Conservation (phyloP, 2,329 filamentous ascomycete genomes). For the Aspergillus floridensis region DNA sequence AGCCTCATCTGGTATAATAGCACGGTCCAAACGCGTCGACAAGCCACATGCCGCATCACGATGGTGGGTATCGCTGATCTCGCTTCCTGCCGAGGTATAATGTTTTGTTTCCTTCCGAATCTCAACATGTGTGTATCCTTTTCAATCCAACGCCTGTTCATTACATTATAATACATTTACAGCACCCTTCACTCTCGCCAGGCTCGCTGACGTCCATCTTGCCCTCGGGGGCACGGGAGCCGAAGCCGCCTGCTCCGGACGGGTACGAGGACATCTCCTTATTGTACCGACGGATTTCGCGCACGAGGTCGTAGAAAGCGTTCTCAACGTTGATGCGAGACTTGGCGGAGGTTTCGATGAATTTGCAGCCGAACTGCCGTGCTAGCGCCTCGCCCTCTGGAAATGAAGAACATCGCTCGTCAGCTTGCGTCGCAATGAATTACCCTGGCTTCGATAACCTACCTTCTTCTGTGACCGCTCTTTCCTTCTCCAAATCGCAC, state of each 20-base stretch:
- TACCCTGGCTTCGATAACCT: constrained; percentile 33
- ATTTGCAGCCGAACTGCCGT: constrained; percentile 88
- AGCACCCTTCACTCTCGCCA: constrained; percentile 65
- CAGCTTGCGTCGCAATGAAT: background rate
- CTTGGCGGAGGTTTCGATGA: constrained; percentile 98
- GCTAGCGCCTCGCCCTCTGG: constrained; percentile 87
- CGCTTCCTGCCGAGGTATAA: constrained; percentile 14
- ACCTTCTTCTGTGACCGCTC: constrained; percentile 91
- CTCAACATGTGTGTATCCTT: constrained; percentile 21
- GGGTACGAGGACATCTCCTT: constrained; percentile 93
- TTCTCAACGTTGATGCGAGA: constrained; percentile 97
- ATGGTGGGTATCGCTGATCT: constrained; percentile 19
- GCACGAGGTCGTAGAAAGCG: constrained; percentile 96
- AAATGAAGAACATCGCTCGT: constrained; percentile 11
- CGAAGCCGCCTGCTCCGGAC: constrained; percentile 62
- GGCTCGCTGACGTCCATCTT: constrained; percentile 73
- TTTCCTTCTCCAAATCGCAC: constrained; percentile 92
- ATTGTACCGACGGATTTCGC: constrained; percentile 97
- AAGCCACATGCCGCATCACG: constrained; percentile 23
- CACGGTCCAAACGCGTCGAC: constrained; percentile 22
- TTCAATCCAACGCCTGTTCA: constrained; percentile 19
- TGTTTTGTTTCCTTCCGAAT: constrained; percentile 21
- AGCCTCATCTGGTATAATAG: constrained; percentile 25
- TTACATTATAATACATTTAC: constrained; percentile 82
- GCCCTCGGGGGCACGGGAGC: constrained; percentile 57